Conservation (phyloP, 1,284 basidiomycete genomes). For the Cutaneotrichosporon mucoides region DNA sequence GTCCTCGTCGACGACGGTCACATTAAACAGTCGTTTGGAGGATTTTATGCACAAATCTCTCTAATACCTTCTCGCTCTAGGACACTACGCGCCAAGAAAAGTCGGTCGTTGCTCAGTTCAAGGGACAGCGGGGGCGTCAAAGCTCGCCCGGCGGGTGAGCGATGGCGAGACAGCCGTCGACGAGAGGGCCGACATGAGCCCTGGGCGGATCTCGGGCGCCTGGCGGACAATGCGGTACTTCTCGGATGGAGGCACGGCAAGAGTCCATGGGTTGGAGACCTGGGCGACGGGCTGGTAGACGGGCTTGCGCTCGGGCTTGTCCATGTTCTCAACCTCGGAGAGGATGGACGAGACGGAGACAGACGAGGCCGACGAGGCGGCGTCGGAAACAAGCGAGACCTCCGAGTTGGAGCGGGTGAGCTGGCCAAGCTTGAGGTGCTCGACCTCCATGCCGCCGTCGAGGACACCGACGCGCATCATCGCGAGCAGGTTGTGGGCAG, state of each 20-base stretch:
- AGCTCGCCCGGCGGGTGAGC: conserved; percentile 11
- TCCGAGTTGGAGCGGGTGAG: conserved; percentile 16
- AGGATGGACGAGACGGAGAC: conserved; percentile 34
- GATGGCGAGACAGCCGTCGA: conserved; percentile 12
- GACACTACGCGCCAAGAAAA: too few species aligned
- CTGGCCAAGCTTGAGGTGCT: conserved; percentile 48
- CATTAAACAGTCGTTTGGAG: not conserved
- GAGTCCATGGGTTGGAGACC: conserved; percentile 31
- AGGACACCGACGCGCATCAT: conserved; percentile 89
- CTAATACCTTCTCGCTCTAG: not conserved
- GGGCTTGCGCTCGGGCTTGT: conserved; percentile 17
- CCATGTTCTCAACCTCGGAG: conserved; percentile 21
- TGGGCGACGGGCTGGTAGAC: conserved; percentile 42
- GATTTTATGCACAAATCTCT: conserved; percentile 2
- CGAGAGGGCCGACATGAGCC: conserved; percentile 22
- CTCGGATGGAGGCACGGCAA: conserved; percentile 46
- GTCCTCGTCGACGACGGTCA: not conserved
- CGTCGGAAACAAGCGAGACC: conserved; percentile 25
- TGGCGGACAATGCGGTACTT: conserved; percentile 39
- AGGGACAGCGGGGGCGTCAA: conserved; percentile 1
- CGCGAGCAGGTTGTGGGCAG: conserved; percentile 70
- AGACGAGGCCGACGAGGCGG: conserved; percentile 32
- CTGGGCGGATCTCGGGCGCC: conserved; percentile 43
- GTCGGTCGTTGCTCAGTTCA: too few species aligned
- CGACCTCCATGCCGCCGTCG: conserved; percentile 69